Evolutionary conservation across 805 yeast species (phyloP).

Genomic region (Saturnispora gosingensis): DNA sequence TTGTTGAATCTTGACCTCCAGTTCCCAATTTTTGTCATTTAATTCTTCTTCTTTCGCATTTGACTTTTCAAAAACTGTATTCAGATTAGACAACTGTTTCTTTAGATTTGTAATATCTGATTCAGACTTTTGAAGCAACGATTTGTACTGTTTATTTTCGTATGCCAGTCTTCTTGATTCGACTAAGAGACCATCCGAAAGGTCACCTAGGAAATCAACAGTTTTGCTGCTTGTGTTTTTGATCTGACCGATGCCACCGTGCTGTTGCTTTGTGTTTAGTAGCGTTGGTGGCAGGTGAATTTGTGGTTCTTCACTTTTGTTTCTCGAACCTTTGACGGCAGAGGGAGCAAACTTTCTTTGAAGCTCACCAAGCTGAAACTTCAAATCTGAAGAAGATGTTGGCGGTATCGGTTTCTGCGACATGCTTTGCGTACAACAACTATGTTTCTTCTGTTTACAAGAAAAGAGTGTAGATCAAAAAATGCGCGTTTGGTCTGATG

Average conservation of each 20-base stretch:
- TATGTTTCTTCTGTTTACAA: background rate
- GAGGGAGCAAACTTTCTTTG: conserved; percentile 24
- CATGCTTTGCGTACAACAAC: background rate
- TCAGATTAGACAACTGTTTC: conserved; percentile 30
- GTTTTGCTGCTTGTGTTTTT: conserved; percentile 37
- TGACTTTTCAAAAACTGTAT: conserved; percentile 25
- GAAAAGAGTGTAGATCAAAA: background rate
- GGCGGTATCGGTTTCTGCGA: conserved; percentile 3
- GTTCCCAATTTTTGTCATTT: conserved; percentile 62
- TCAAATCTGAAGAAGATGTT: conserved; percentile 27
- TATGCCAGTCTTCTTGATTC: conserved; percentile 65
- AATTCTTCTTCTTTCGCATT: conserved; percentile 37
- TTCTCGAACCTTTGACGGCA: conserved; percentile 6
- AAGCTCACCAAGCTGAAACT: conserved; percentile 34
- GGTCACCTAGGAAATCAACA: conserved; percentile 61
- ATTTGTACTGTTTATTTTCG: conserved; percentile 44
- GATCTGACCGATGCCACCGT: background rate
- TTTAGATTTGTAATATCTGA: conserved; percentile 35
- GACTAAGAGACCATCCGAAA: conserved; percentile 59
- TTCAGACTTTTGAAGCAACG: conserved; percentile 31
- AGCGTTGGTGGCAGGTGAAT: conserved; percentile 17
- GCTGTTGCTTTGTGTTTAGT: conserved; percentile 4
- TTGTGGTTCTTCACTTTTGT: conserved; percentile 9
- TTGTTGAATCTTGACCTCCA: conserved; percentile 39
- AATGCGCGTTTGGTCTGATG: background rate